These are phyloP conservation scores for Phaeosphaeria sp. DNA, from an alignment of 2,329 filamentous ascomycete genomes.

Conservation along the genomic window DNA sequence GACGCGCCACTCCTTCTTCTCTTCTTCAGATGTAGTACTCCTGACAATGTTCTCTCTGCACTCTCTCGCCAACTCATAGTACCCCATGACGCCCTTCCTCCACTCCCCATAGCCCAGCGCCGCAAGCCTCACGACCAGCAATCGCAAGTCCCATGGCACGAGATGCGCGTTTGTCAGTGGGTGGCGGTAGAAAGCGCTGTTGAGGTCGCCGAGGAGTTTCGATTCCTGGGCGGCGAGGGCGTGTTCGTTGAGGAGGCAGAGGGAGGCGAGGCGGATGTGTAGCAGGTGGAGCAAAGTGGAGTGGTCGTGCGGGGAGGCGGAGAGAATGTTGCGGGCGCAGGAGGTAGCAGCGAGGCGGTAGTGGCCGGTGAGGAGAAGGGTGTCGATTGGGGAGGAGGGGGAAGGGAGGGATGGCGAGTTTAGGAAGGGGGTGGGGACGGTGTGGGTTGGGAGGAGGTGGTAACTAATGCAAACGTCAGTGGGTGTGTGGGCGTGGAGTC, in stretches of 20 bases:
- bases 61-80: slow-evolving; percentile 86
- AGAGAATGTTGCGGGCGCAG: slow-evolving; percentile 67
- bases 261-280: slow-evolving; percentile 80
- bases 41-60: slow-evolving; percentile 66
- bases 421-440: slow-evolving; percentile 70
- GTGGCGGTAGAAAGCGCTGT: slow-evolving; percentile 58
- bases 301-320: slow-evolving; percentile 62
- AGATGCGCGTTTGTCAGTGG: slow-evolving; percentile 60
- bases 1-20: slow-evolving; percentile 71
- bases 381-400: slow-evolving; percentile 64
- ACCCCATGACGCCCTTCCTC: slow-evolving; percentile 83
- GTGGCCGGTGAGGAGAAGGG: slow-evolving; percentile 73
- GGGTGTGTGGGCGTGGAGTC: slow-evolving; percentile 41
- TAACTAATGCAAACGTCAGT: slow-evolving; percentile 77
- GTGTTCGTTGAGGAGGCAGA: slow-evolving; percentile 76
- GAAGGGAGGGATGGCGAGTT: slow-evolving; percentile 70
- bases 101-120: slow-evolving; percentile 86
- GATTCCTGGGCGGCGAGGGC: slow-evolving; percentile 65
- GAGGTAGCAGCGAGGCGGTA: slow-evolving; percentile 80
- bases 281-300: slow-evolving; percentile 75
- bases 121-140: slow-evolving; percentile 83
- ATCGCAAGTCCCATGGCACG: slow-evolving; percentile 85
- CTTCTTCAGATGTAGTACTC: slow-evolving; percentile 52
- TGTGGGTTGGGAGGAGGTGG: slow-evolving; percentile 74
- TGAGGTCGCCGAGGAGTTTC: slow-evolving; percentile 67